Percentiles rank a stretch among this genome's conserved stretches.
Evolutionary conservation across 2,329 filamentous ascomycete genomes (phyloP).

Genomic region (Sporothrix phasma): DNA sequence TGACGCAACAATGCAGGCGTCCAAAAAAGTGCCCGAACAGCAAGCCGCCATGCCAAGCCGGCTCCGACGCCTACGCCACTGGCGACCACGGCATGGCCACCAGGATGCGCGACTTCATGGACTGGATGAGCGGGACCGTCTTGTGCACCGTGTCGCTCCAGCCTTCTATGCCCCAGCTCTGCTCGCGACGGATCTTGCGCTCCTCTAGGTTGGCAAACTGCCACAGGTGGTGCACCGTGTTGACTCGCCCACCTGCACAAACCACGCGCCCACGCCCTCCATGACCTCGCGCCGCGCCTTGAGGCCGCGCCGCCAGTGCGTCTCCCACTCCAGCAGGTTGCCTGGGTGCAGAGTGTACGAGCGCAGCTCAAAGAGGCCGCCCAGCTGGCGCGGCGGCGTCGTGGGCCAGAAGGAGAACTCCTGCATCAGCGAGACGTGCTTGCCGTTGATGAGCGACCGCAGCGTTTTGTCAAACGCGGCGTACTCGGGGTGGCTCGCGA

Average conservation of each 20-base stretch:
- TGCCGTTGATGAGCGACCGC: conserved; percentile 72
- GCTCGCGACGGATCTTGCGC: conserved; percentile 77
- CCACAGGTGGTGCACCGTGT: conserved; percentile 97
- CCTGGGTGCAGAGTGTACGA: conserved; percentile 95
- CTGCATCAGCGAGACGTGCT: conserved; percentile 90
- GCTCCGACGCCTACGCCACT: conserved; percentile 51
- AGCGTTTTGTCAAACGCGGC: conserved; percentile 75
- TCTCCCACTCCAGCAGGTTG: conserved; percentile 96
- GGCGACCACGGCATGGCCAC: conserved; percentile 96
- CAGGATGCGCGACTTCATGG: conserved; percentile 88
- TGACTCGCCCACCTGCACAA: conserved; percentile 96
- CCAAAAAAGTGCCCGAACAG: neutral
- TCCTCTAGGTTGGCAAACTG: conserved; percentile 97
- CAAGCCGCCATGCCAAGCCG: neutral
- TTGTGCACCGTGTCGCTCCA: conserved; percentile 98
- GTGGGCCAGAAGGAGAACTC: conserved; percentile 99
- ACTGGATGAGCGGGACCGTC: conserved; percentile 93
- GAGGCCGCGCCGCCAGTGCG: conserved; percentile 88
- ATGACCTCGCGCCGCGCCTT: conserved; percentile 90
- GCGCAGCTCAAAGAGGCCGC: conserved; percentile 88
- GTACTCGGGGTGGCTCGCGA: conserved; percentile 75
- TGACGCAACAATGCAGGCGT: neutral
- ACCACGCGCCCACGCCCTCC: conserved; percentile 98
- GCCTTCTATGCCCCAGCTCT: conserved; percentile 90
- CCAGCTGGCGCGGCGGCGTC: conserved; percentile 76